Conservation (phyloP, 768 basidiomycete genomes). For the Phanerodontia chrysosporium region DNA sequence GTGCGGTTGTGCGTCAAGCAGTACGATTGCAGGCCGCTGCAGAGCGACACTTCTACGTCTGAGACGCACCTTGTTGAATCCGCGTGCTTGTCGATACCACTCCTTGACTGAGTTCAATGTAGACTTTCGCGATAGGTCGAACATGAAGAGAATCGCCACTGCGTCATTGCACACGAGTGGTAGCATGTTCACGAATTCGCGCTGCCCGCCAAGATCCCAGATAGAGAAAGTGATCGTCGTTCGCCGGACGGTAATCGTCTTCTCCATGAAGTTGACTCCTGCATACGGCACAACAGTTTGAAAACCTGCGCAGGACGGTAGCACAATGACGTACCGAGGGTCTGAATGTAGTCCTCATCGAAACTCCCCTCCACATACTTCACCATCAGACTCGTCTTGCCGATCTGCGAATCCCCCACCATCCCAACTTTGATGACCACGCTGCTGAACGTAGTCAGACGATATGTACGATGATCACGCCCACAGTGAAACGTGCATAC, state of each 20-base stretch:
- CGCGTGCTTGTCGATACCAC: conserved; percentile 98
- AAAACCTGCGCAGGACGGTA: background rate
- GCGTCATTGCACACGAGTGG: conserved; percentile 98
- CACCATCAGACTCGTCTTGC: conserved; percentile 99
- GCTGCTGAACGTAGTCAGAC: conserved; percentile 32
- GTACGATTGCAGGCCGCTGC: background rate
- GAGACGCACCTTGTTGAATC: conserved; percentile 91
- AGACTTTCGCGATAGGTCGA: conserved; percentile 95
- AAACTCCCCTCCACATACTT: conserved; percentile 99
- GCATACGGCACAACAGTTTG: background rate
- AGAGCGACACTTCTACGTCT: background rate
- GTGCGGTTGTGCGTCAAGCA: background rate
- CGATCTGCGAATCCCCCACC: conserved; percentile 99
- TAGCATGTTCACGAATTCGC: conserved; percentile 99
- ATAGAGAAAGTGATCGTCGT: conserved; percentile 99
- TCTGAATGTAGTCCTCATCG: conserved; percentile 99
- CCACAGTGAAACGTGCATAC: background rate
- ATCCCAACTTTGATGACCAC: conserved; percentile 99
- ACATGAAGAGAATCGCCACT: conserved; percentile 99
- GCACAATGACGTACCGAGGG: conserved; percentile 65
- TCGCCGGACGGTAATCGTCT: conserved; percentile 96
- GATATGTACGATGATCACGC: background rate
- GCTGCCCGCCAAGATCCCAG: conserved; percentile 96
- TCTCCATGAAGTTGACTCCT: conserved; percentile 99
- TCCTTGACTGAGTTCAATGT: conserved; percentile 99